phyloP scores from a whole-genome alignment of 768 basidiomycete genomes.

The Suillus discolor region DNA sequence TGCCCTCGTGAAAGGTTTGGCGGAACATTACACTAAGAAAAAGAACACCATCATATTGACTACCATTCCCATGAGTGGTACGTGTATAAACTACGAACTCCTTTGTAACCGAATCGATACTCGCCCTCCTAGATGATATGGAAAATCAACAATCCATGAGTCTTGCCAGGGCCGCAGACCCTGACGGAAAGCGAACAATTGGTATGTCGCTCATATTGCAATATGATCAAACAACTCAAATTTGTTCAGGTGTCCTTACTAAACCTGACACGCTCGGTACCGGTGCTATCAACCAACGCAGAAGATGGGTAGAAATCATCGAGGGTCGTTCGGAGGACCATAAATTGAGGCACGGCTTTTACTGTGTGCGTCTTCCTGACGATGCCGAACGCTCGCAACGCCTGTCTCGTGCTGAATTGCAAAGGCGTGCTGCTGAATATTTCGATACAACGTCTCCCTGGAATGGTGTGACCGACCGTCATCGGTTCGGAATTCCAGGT shows the following conservation, averaged over 20 bases:
- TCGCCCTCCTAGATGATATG: conserved; percentile 48
- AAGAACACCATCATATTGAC: conserved; percentile 58
- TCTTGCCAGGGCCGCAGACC: conserved; percentile 49
- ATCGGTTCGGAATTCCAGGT: conserved; percentile 40
- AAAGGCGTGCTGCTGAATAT: conserved; percentile 37
- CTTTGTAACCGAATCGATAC: background rate
- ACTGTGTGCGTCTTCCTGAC: conserved; percentile 45
- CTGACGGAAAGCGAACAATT: conserved; percentile 50
- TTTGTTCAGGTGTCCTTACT: conserved; percentile 50
- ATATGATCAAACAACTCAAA: background rate
- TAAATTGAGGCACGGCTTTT: conserved; percentile 43
- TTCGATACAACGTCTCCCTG: conserved; percentile 41
- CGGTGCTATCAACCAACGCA: conserved; percentile 37
- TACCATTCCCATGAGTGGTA: conserved; percentile 56
- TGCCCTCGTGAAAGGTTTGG: conserved; percentile 50
- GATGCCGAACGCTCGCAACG: conserved; percentile 36
- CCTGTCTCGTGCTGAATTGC: conserved; percentile 34
- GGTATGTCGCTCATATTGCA: conserved; percentile 32
- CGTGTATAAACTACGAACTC: conserved; percentile 4
- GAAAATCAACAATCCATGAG: conserved; percentile 58
- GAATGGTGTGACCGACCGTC: conserved; percentile 25
- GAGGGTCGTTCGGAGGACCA: conserved; percentile 38
- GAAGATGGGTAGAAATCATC: conserved; percentile 45
- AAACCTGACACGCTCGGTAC: conserved; percentile 53
- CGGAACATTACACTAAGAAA: conserved; percentile 45